These are phyloP conservation scores for Prunus davidiana DNA, from an alignment of 306 rosid species.

Conservation along the genomic window DNA sequence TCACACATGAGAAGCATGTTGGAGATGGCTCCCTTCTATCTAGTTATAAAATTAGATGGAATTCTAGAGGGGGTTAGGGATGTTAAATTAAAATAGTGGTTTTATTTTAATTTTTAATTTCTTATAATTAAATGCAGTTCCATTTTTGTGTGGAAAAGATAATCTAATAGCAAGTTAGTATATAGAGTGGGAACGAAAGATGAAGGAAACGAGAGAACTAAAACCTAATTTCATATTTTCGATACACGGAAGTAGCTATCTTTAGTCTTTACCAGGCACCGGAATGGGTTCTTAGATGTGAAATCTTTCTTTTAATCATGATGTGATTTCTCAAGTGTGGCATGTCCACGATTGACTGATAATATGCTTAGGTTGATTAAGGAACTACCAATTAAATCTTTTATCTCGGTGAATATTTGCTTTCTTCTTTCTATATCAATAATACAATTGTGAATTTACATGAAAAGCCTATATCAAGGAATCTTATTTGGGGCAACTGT, in stretches of 20 bases:
- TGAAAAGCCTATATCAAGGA: background rate
- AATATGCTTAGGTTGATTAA: background rate
- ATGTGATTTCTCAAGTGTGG: background rate
- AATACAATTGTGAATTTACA: background rate
- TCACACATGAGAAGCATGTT: background rate
- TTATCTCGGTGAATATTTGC: background rate
- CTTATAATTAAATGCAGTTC: too few relatives aligned
- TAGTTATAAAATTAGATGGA: background rate
- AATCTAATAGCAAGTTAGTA: background rate
- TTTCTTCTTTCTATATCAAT: background rate
- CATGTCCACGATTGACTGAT: background rate
- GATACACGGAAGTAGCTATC: background rate
- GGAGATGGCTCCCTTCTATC: background rate
- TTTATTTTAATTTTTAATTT: background rate
- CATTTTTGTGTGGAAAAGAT: background rate
- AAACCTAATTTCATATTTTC: background rate
- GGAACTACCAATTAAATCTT: background rate
- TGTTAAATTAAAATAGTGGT: background rate
- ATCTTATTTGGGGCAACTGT: background rate
- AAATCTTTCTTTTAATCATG: background rate
- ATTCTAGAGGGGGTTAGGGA: background rate
- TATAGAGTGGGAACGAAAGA: background rate
- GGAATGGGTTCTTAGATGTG: background rate
- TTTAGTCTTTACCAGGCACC: background rate
- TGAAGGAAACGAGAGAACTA: background rate